Base-by-base conservation (phyloP, 352 stramenopile species). In the Phytophthora tubulina region DNA sequence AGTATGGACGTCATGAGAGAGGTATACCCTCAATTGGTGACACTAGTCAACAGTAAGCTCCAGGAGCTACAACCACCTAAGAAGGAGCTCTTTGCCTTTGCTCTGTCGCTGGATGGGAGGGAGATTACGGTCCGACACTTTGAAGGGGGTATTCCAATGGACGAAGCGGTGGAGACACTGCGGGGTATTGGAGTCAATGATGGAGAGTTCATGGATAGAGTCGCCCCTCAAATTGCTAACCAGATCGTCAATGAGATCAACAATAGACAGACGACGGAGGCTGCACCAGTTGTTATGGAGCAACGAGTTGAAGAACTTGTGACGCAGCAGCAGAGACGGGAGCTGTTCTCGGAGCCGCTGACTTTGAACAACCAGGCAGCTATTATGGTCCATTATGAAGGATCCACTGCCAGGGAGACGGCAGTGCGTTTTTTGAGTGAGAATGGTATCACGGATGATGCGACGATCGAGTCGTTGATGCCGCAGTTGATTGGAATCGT, bases 321-420 rank as follows among this genome's bases (percentile, higher is more conserved):
- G 31, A 33, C 27, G 9, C 50, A 72, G 51, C 46, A 75, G 7
- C 64, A 74, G 35, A 70, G 42, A 14, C 65, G 60, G 31, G 88
- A 95, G 51, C 58, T 92, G 39, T 94, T 94, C 42, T 91, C 86
- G 13, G 76, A 94, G 35, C 82, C 85, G 11, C 39, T 95, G 31
- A 92, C 78, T 30, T 39, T 94, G 35, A 84, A 86, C 53, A 71
- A 85, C 31, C 75, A 79, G 14, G 52, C 79, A 0, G 68, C 67
- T 0, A 60, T 93, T 38, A 78, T 95, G 33, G 76, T 89, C 7
- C 86, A 95, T 62, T 81, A 86, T 46, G 85, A 93, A 51, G 82
- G 85, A 6, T 77, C 63, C n/a, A 90, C 83, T 0, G 75, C 86
- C 30, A 73, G 75, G 3, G 83, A 95, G 61, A 87, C 80, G 13